Percentiles rank a stretch among this genome's conserved stretches.
These are phyloP conservation scores for Oxytropis ochrocephala DNA, from an alignment of 306 rosid species.

Conservation along the genomic window DNA sequence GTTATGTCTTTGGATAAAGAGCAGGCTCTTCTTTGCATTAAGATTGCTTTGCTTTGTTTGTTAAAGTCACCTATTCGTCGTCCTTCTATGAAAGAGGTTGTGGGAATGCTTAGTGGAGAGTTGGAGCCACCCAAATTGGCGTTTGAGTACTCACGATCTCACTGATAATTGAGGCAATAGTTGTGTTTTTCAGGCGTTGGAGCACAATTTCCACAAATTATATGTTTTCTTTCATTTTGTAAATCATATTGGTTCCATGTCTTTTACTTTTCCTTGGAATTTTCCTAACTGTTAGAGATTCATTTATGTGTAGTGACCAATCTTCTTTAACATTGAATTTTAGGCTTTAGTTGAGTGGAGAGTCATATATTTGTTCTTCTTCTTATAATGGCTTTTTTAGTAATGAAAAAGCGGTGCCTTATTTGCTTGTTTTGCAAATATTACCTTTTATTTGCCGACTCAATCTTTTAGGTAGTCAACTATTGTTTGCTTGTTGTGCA, in stretches of 20 bases:
- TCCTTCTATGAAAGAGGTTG: constrained; percentile 76
- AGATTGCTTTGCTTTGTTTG: constrained; percentile 66
- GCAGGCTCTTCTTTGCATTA: constrained; percentile 67
- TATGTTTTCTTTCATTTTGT: not conserved
- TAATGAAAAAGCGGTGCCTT: not conserved
- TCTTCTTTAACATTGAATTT: constrained; percentile 28
- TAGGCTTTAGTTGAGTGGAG: constrained; percentile 21
- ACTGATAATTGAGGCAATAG: not conserved
- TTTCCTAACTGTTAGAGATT: constrained; percentile 14
- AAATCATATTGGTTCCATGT: not conserved
- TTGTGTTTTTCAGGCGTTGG: not conserved
- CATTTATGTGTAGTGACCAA: constrained; percentile 3
- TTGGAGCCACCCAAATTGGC: constrained; percentile 53
- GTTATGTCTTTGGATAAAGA: constrained; percentile 41
- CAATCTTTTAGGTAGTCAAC: constrained; percentile 7
- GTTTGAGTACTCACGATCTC: constrained; percentile 43
- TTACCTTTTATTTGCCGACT: constrained; percentile 22
- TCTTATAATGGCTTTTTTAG: not conserved
- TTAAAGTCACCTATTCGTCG: constrained; percentile 58
- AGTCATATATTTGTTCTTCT: not conserved
- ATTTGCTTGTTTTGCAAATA: too few relatives aligned
- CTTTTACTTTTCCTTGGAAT: not conserved
- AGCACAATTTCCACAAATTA: too few relatives aligned
- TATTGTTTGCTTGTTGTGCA: constrained; percentile 14
- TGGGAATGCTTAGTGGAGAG: constrained; percentile 62